These are phyloP conservation scores for Fusarium redolens DNA, from an alignment of 2,329 filamentous ascomycete genomes.

Conservation along the genomic window DNA sequence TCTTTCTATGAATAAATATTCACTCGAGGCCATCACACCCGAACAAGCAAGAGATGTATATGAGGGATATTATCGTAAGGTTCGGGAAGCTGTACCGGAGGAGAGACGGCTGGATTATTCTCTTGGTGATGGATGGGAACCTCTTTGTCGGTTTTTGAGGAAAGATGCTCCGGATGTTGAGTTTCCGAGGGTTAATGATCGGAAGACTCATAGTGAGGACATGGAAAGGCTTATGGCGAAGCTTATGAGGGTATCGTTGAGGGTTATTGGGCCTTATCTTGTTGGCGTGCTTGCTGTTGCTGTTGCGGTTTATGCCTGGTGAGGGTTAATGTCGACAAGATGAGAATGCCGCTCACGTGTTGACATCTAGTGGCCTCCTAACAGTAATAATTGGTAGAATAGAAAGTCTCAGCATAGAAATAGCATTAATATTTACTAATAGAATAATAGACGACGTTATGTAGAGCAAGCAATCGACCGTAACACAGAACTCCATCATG, in stretches of 20 bases:
- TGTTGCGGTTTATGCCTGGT: neutral
- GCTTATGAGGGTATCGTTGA: fast-evolving
- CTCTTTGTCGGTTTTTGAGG: conserved; percentile 9
- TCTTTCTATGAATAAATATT: neutral
- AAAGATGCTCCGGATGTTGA: conserved; percentile 10
- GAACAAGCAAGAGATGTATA: neutral
- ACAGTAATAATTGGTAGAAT: too few species aligned
- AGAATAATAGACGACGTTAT: neutral
- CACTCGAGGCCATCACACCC: neutral
- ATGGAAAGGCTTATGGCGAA: neutral
- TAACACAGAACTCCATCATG: neutral
- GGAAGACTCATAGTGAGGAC: neutral
- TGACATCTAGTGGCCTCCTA: fast-evolving
- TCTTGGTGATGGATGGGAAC: conserved; percentile 11
- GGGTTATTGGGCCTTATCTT: neutral
- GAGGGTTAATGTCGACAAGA: fast-evolving
- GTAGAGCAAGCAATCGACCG: neutral
- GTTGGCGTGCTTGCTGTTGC: neutral
- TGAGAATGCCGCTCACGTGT: fast-evolving
- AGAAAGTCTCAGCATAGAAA: fast-evolving
- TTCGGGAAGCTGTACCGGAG: neutral
- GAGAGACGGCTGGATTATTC: conserved; percentile 9
- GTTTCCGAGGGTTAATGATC: conserved; percentile 19
- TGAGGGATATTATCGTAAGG: neutral
- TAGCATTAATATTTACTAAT: too few species aligned